Percentiles rank a stretch among this genome's conserved stretches.
Conservation (phyloP, 768 basidiomycete species). For the Asterophora lycoperdoides region DNA sequence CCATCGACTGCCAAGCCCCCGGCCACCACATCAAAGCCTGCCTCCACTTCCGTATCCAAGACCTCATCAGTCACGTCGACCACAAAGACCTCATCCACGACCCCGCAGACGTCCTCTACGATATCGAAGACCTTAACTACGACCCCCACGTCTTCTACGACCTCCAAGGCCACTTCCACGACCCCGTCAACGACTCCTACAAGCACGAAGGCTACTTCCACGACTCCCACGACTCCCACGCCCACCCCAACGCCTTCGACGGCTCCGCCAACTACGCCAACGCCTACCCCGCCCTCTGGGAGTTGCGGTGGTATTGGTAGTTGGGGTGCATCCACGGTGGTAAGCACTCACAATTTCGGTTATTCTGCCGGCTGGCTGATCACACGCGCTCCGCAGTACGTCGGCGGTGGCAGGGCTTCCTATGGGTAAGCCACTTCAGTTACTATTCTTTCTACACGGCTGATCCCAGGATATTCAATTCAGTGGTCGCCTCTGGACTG, state of each 20-base stretch:
- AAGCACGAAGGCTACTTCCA: no score
- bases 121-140: no score
- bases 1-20: no score
- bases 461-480: background rate
- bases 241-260: background rate
- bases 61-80: background rate
- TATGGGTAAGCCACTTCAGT: background rate
- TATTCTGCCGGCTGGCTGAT: background rate
- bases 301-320: background rate
- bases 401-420: background rate
- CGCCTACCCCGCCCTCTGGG: background rate
- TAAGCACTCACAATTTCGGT: background rate
- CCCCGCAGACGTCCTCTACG: no score
- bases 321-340: slow-evolving; percentile 1
- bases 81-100: no score
- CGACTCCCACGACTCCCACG: no score
- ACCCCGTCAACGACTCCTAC: no score
- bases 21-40: no score
- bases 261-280: background rate
- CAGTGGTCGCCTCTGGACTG: slow-evolving; percentile 12
- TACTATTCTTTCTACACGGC: background rate
- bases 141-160: no score
- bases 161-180: no score
- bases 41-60: background rate
- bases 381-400: slow-evolving; percentile 1